Conservation (phyloP, 1,284 basidiomycete genomes). For the Hymenochaete sp. region DNA sequence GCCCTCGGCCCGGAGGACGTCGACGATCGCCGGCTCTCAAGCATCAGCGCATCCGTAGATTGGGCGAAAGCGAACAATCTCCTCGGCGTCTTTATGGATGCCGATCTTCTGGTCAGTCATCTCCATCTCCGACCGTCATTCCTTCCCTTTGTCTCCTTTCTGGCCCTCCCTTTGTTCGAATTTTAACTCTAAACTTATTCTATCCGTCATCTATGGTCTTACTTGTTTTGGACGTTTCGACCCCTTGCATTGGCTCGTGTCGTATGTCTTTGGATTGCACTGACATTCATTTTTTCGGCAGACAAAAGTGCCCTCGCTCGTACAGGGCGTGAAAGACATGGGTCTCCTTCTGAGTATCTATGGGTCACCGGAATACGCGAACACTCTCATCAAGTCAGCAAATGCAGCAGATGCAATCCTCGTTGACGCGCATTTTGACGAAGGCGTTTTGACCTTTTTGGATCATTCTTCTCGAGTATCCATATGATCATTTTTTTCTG, state of each 20-base stretch:
- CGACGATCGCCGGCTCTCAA: constrained; percentile 50
- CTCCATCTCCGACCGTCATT: neutral
- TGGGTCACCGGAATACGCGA: constrained; percentile 44
- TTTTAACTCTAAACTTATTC: neutral
- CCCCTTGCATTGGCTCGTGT: neutral
- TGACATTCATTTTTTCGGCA: neutral
- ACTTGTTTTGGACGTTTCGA: neutral
- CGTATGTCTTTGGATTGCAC: neutral
- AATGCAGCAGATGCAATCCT: constrained; percentile 39
- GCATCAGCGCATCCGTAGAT: constrained; percentile 86
- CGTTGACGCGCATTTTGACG: constrained; percentile 58
- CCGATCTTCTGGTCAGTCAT: constrained; percentile 67
- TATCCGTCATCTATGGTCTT: neutral
- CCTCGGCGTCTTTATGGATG: constrained; percentile 86
- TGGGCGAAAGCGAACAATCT: constrained; percentile 94
- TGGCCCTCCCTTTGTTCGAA: neutral
- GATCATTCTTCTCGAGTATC: constrained; percentile 47
- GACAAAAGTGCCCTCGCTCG: constrained; percentile 70
- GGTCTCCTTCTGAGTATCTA: constrained; percentile 83
- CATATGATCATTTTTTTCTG: no score
- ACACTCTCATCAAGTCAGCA: constrained; percentile 32
- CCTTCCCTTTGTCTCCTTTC: neutral
- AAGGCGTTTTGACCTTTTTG: constrained; percentile 55
- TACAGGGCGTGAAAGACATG: constrained; percentile 79
- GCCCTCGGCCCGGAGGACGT: constrained; percentile 38